Evolutionary conservation across 306 rosid species (phyloP).

Genomic region (Lathyrus aphaca): DNA sequence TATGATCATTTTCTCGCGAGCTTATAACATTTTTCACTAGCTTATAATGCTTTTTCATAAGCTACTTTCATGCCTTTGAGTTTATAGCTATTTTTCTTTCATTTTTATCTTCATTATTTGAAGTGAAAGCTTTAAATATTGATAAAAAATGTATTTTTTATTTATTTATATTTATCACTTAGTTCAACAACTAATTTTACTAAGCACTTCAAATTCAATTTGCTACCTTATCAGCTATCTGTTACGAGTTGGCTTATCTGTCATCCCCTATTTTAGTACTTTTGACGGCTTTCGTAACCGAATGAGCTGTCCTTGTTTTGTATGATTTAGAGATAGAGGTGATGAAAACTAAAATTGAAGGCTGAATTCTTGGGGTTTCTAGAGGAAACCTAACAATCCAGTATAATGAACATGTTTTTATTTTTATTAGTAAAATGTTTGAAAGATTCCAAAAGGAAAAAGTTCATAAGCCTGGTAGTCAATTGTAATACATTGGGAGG

Average conservation of each 20-base stretch:
- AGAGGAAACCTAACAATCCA: too few species aligned
- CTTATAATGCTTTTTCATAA: background rate
- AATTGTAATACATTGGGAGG: background rate
- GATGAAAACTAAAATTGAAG: background rate
- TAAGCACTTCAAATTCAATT: background rate
- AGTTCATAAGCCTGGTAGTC: background rate
- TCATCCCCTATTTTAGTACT: background rate
- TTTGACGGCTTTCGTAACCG: background rate
- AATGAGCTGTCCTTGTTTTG: background rate
- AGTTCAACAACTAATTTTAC: background rate
- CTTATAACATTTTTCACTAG: background rate
- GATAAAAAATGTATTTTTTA: background rate
- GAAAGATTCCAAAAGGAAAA: background rate
- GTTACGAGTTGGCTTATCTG: background rate
- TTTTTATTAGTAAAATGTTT: too few species aligned
- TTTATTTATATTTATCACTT: background rate
- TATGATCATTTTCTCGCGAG: background rate
- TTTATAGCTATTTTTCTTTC: background rate
- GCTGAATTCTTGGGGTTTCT: too few species aligned
- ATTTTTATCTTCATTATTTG: background rate
- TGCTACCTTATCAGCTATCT: background rate
- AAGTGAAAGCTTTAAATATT: background rate
- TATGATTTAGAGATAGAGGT: background rate
- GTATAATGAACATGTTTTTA: too few species aligned
- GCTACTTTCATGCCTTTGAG: background rate